Conservation (phyloP, 176 grass and related monocot species). For the Olyra latifolia region DNA sequence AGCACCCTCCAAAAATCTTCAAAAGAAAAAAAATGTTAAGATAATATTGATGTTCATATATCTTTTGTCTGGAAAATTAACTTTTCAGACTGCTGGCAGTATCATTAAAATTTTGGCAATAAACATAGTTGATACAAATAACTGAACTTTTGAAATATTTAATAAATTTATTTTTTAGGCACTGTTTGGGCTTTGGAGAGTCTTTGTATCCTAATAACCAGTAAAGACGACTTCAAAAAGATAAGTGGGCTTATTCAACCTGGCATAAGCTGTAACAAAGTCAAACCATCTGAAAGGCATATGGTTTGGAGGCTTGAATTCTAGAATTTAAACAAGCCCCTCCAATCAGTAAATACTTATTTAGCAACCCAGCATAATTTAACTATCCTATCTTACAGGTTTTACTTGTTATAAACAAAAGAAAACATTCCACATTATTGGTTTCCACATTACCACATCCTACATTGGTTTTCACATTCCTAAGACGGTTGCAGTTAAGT, state of each 20-base stretch:
- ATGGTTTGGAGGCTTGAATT: background rate
- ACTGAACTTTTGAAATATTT: background rate
- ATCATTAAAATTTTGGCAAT: slow-evolving; percentile 20
- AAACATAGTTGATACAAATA: slow-evolving; percentile 1
- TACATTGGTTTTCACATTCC: background rate
- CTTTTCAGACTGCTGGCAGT: background rate
- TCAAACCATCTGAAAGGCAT: background rate
- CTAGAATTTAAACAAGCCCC: background rate
- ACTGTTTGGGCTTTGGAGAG: background rate
- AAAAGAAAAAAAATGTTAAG: slow-evolving; percentile 29
- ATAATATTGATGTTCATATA: background rate
- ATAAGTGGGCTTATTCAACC: background rate
- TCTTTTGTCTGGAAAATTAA: background rate
- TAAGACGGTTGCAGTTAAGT: background rate
- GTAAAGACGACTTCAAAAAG: background rate
- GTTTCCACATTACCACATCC: background rate
- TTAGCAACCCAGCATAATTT: background rate
- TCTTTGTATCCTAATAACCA: background rate
- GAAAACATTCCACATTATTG: background rate
- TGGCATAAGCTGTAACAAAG: background rate
- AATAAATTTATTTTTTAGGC: background rate
- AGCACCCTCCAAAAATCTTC: slow-evolving; percentile 97
- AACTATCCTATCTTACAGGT: background rate
- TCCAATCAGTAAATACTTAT: background rate
- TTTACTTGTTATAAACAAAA: slow-evolving; percentile 6